Percentiles rank a stretch among this genome's conserved stretches.
phyloP scores from a whole-genome alignment of 2,329 filamentous ascomycete species.

The Diaporthe humulicola region DNA sequence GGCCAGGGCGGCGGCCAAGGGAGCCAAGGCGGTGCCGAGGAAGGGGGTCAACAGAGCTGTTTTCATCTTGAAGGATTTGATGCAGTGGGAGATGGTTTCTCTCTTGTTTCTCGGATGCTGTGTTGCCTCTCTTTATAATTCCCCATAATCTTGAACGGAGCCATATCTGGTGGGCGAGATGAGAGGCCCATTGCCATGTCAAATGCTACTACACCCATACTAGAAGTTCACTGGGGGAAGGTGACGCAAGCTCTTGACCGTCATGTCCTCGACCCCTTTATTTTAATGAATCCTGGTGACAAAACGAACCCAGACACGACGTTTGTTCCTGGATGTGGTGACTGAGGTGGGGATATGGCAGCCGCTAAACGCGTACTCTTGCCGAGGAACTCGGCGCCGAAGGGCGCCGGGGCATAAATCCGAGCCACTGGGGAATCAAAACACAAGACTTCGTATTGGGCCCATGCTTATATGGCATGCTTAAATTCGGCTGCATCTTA shows the following conservation, averaged over 20 bases:
- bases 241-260: background rate
- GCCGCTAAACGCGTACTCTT: background rate
- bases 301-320: background rate
- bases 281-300: background rate
- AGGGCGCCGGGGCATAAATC: background rate
- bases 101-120: background rate
- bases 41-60: background rate
- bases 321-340: background rate
- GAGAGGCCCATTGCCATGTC: background rate
- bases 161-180: background rate
- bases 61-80: background rate
- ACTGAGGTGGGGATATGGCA: background rate
- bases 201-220: background rate
- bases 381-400: background rate
- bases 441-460: background rate
- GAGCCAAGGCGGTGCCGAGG: background rate
- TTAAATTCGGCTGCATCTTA: background rate
- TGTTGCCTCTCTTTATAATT: background rate
- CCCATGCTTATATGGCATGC: background rate
- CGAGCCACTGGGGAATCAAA: background rate
- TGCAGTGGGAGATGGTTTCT: background rate
- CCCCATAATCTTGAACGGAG: fast-evolving
- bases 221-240: background rate
- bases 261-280: background rate
- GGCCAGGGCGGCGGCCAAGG: background rate